A percentile compares a stretch with the other conserved stretches of the same genome.
Evolutionary conservation across 345 rosid species (phyloP).

Genomic region (Hirschfeldia incana): DNA sequence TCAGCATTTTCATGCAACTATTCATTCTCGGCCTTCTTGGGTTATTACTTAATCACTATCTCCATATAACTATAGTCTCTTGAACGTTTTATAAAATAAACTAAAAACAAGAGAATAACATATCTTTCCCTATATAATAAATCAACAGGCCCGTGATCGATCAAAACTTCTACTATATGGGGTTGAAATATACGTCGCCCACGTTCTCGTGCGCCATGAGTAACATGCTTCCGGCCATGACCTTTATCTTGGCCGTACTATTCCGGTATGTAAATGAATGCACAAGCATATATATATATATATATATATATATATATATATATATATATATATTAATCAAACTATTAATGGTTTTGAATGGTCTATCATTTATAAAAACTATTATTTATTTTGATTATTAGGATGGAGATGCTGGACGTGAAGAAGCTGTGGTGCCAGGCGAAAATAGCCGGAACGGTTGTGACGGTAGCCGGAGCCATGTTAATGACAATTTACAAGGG

Average conservation of each 20-base stretch:
- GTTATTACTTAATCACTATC: conserved; percentile 14
- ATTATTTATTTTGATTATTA: conserved; percentile 16
- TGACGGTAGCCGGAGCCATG: conserved; percentile 88
- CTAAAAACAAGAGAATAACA: conserved; percentile 1
- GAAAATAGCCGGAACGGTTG: conserved; percentile 70
- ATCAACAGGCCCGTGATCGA: conserved; percentile 43
- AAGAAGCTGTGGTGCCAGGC: conserved; percentile 67
- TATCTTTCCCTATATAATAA: background rate
- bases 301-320: no score
- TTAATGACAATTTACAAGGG: conserved; percentile 71
- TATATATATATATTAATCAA: no score
- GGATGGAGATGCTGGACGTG: conserved; percentile 70
- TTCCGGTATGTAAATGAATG: conserved; percentile 46
- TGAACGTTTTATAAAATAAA: background rate
- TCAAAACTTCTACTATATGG: conserved; percentile 56
- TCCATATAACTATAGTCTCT: background rate
- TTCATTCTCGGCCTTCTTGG: conserved; percentile 39
- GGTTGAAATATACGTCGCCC: conserved; percentile 79
- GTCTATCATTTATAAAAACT: background rate
- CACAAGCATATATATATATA: background rate
- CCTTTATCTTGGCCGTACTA: conserved; percentile 77
- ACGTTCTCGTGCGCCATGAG: conserved; percentile 74
- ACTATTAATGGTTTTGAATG: background rate
- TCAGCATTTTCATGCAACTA: conserved; percentile 36
- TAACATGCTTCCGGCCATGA: conserved; percentile 78